These are phyloP conservation scores for Calonectria henricotiae DNA, from an alignment of 2,329 filamentous ascomycete genomes.

Conservation along the genomic window DNA sequence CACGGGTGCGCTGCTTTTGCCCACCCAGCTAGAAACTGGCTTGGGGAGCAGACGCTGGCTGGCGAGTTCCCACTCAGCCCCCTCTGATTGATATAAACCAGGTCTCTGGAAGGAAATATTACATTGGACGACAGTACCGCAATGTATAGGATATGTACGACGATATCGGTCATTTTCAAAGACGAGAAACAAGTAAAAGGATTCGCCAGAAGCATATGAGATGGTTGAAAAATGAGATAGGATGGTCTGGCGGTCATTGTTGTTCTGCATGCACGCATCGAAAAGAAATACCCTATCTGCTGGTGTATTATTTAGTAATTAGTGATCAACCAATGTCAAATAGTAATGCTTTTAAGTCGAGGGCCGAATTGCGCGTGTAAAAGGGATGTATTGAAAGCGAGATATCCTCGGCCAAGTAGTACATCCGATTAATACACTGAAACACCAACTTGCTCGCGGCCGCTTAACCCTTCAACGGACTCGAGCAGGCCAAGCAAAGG, in stretches of 20 bases:
- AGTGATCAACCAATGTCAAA: constrained; percentile 21
- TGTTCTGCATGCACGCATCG: constrained; percentile 25
- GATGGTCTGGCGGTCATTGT: constrained; percentile 1
- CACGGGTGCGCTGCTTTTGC: not conserved
- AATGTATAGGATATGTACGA: not conserved
- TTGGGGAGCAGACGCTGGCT: not conserved
- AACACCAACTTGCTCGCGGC: not conserved
- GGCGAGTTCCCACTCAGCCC: not conserved
- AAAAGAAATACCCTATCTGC: constrained; percentile 37
- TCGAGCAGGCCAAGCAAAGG: not conserved
- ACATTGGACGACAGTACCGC: not conserved
- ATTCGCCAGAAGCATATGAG: not conserved
- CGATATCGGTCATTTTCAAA: not conserved
- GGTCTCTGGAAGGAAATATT: not conserved
- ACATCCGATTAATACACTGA: not conserved
- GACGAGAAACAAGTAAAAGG: constrained; percentile 6
- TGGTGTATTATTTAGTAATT: constrained; percentile 25
- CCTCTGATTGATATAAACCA: not conserved
- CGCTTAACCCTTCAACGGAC: no score
- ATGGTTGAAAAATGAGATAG: constrained; percentile 1
- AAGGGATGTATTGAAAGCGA: not conserved
- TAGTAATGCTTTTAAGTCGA: constrained; percentile 5
- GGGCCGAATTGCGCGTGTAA: not conserved
- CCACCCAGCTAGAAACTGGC: not conserved
- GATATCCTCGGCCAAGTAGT: not conserved